Evolutionary conservation across 2,329 filamentous ascomycete genomes (phyloP), one percentile per base, ranked within the genome.

Genomic region (Coleophoma cylindrospora): DNA sequence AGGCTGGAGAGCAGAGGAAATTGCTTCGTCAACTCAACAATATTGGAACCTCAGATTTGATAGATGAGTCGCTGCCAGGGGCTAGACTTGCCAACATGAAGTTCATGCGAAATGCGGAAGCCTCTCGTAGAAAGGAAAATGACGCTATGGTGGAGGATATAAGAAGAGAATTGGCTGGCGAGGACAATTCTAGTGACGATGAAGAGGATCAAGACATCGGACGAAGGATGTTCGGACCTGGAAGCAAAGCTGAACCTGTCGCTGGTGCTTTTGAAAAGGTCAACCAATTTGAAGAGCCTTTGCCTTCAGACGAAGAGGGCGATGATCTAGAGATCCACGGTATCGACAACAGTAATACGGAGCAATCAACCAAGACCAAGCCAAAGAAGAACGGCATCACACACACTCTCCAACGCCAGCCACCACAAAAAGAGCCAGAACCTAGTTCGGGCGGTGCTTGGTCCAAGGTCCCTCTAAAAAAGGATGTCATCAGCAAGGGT

Each of bases 41-140:
- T 54, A 58, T 74, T 7, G 70, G 71, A 14, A 68, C 70, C 15
- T 68, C 74, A 10, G 70, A 73, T 34, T 64, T 70, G 9, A 70
- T 75, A 13, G 76, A 79, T 19, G 71, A 70, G n/a, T 60, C 59
- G 17, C 73, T 65, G 15, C 79, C 80, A 0, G 75, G 79, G 58
- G 84, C 85, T 13, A 86, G 82, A 59, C 72, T 99, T 7, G 83
- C 89, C 68, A 79, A 80, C 47, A 90, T 99, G 86, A 89, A 89
- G 54, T 99, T 99, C 66, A 97, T 99, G 94, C 83, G 86, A 61
- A 90, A 86, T 57, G 89, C 91, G 1, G 91, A 96, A 62, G 87
- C 86, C 27, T 77, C 83, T 36, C 83, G 83, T 61, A 91, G 86
- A 67, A 81, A 86, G 55, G 80, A 83, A 50, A 96, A 97, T 58